phyloP scores from a whole-genome alignment of 352 stramenopile genomes.

The Phytophthora colocasiae region DNA sequence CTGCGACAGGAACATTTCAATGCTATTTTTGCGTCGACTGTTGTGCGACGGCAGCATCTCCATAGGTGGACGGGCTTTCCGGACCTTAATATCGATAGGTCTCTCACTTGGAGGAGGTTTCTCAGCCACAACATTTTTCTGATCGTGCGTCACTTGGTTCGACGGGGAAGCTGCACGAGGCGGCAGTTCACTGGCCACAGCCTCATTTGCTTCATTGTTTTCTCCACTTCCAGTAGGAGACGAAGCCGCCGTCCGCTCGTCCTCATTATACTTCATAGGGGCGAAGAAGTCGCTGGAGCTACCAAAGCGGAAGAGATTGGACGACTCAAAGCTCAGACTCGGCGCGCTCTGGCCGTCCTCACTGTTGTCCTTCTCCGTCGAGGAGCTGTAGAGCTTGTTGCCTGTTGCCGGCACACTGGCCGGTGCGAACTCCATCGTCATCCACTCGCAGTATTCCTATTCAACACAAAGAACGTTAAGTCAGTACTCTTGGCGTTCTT shows the following conservation, averaged over 20 bases:
- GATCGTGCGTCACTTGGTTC: slow-evolving; percentile 52
- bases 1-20: slow-evolving; percentile 90
- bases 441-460: slow-evolving; percentile 4
- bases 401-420: slow-evolving; percentile 6
- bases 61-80: slow-evolving; percentile 22
- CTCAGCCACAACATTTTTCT: slow-evolving; percentile 5
- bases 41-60: slow-evolving; percentile 40
- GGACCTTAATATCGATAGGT: slow-evolving; percentile 25
- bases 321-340: slow-evolving; percentile 49
- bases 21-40: slow-evolving; percentile 82
- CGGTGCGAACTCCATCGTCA: slow-evolving; percentile 46
- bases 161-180: slow-evolving; percentile 31
- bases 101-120: slow-evolving; percentile 12
- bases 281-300: slow-evolving; percentile 55
- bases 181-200: not conserved
- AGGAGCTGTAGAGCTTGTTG: slow-evolving; percentile 19
- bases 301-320: slow-evolving; percentile 58
- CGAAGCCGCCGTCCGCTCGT: slow-evolving; percentile 19
- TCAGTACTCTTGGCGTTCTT: not conserved
- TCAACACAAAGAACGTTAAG: not conserved
- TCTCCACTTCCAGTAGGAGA: slow-evolving; percentile 28
- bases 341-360: slow-evolving; percentile 11
- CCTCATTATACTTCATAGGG: slow-evolving; percentile 54
- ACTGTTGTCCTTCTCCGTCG: slow-evolving; percentile 14
- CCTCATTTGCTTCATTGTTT: not conserved